Base-by-base conservation (phyloP, 306 rosid species). In the Inga laurina region DNA sequence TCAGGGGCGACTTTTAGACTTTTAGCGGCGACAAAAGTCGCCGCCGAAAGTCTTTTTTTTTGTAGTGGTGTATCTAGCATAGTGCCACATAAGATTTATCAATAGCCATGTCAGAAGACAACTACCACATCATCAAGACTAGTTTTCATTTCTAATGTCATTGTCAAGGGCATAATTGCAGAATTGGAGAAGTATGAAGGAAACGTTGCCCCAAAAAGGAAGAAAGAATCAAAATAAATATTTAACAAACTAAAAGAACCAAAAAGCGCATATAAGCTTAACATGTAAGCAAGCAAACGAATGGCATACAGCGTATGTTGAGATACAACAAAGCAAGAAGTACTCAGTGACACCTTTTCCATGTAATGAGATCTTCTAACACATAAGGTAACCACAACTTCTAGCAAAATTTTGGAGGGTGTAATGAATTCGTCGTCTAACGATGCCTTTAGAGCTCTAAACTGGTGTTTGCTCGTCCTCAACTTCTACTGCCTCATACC, bases 401-500 rank as follows among this genome's bases (percentile, higher is more conserved):
- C 14, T 14, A 24, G 57, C 57, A 72, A 45, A 46, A 72, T 45
- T 18, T 71, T 10, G 73, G 39, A 68, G 30, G 15, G 48, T 68
- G 74, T 5, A 22, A 22, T 51, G 64, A 51, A 32, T 16, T 30
- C 41, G 7, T 46, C 8, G 18, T 52, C 64, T 51, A 11, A 27
- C 30, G 30, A 49, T 18, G 65, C 65, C 59, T 24, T 46, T 22
- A 24, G 41, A 18, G 43, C 80, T 51, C 2, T 52, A 74, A 76
- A 22, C 39, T 22, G n/a, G 34, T 12, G 51, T n/a, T 54, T 4
- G 56, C 8, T 57, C 54, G 51, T 76, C 71, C 80, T 57, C 80
- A 76, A 76, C 9, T 32, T 76, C 71, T 76, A 24, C 43, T 7
- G 80, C 24, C 22, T 57, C 80, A 43, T 27, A 65, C 74, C 82